Evolutionary conservation across 352 stramenopile genomes (phyloP).

Genomic region (Globisporangium splendens): DNA sequence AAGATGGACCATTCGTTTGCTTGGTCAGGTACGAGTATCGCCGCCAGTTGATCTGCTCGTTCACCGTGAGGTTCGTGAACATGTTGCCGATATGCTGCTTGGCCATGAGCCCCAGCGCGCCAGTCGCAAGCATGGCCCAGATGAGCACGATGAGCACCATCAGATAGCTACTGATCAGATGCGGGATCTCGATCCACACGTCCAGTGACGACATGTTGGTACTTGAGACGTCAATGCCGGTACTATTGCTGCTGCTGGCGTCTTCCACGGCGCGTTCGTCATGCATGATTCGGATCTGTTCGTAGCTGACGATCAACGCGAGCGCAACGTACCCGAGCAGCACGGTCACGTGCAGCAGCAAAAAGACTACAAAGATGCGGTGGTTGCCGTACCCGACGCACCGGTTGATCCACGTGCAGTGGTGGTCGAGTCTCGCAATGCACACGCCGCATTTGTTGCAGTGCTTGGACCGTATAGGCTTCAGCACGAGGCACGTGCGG

Average conservation of each 20-base stretch:
- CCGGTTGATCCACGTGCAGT: conserved; percentile 86
- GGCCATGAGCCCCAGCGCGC: conserved; percentile 56
- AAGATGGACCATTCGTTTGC: conserved; percentile 9
- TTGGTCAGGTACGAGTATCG: conserved; percentile 66
- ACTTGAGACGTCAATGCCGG: conserved; percentile 6
- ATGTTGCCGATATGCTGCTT: conserved; percentile 66
- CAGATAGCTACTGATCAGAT: conserved; percentile 45
- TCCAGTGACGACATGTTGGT: conserved; percentile 39
- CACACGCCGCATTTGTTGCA: conserved; percentile 74
- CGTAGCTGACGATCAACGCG: conserved; percentile 33
- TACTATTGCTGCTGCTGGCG: conserved; percentile 8
- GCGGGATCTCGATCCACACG: conserved; percentile 59
- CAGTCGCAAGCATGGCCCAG: conserved; percentile 45
- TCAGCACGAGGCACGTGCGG: conserved; percentile 64
- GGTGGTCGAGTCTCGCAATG: conserved; percentile 82
- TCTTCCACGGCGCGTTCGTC: conserved; percentile 17
- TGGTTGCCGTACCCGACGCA: conserved; percentile 83
- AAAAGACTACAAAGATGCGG: conserved; percentile 71
- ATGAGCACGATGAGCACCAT: conserved; percentile 57
- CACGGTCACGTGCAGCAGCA: conserved; percentile 59
- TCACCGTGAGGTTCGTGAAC: conserved; percentile 70
- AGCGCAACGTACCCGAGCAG: conserved; percentile 47
- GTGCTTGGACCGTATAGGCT: conserved; percentile 80
- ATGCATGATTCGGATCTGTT: conserved; percentile 33
- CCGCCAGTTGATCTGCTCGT: conserved; percentile 83